Percentiles rank a stretch among this genome's conserved stretches.
Evolutionary conservation across 2,329 filamentous ascomycete genomes (phyloP).

Genomic region (Thielaviopsis punctulata): DNA sequence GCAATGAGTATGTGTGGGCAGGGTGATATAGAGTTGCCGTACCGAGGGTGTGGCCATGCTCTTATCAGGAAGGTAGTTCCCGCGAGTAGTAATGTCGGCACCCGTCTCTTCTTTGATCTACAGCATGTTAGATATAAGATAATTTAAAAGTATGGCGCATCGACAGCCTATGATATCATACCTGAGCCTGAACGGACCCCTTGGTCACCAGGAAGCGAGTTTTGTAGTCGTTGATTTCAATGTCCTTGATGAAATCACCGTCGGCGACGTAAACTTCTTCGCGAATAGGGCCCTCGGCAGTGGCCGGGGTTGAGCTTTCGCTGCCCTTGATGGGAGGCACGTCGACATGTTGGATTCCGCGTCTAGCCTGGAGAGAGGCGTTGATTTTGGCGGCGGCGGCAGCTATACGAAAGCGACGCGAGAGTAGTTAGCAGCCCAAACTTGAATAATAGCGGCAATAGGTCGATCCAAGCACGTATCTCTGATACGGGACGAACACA

Average conservation of each 20-base stretch:
- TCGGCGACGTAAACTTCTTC: slow-evolving; percentile 87
- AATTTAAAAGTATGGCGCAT: background rate
- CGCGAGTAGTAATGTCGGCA: slow-evolving; percentile 97
- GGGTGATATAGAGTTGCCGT: slow-evolving; percentile 24
- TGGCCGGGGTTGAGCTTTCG: slow-evolving; percentile 19
- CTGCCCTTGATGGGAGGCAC: slow-evolving; percentile 55
- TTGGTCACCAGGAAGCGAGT: slow-evolving; percentile 97
- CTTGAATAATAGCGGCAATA: background rate
- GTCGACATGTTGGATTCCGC: slow-evolving; percentile 78
- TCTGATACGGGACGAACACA: background rate
- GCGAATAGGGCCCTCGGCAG: slow-evolving; percentile 40
- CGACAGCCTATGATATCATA: slow-evolving; percentile 36
- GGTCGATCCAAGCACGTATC: background rate
- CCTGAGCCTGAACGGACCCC: slow-evolving; percentile 96
- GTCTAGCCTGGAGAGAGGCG: slow-evolving; percentile 67
- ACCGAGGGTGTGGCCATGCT: slow-evolving; percentile 89
- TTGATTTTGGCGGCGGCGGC: slow-evolving; percentile 82
- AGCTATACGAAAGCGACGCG: slow-evolving; percentile 29
- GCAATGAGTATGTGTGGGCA: slow-evolving; percentile 3
- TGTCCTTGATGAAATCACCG: slow-evolving; percentile 96
- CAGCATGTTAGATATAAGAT: slow-evolving; percentile 6
- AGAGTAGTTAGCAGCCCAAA: slow-evolving; percentile 16
- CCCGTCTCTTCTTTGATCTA: slow-evolving; percentile 99
- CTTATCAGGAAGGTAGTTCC: slow-evolving; percentile 94
- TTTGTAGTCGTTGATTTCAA: slow-evolving; percentile 93